phyloP scores from a whole-genome alignment of 805 yeast genomes.

The Saturnispora hagleri region DNA sequence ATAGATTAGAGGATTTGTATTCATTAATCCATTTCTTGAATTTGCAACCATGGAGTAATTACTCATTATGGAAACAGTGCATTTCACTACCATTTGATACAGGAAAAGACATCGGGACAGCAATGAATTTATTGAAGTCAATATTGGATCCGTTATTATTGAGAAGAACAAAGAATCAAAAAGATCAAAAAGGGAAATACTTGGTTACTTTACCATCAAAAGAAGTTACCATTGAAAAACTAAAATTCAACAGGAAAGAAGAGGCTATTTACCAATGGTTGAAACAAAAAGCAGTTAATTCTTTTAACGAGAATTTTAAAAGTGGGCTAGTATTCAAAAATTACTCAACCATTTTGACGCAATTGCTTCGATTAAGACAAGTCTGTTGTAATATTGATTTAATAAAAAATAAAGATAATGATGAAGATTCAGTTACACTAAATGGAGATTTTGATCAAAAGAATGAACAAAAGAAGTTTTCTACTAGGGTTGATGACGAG shows the following conservation, averaged over 20 bases:
- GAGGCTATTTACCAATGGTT: constrained; percentile 57
- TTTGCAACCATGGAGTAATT: constrained; percentile 85
- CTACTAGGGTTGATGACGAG: constrained; percentile 16
- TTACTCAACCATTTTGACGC: constrained; percentile 74
- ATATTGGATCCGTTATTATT: constrained; percentile 75
- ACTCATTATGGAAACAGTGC: constrained; percentile 80
- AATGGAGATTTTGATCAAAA: constrained; percentile 1
- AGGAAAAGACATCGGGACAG: constrained; percentile 55
- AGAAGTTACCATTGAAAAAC: constrained; percentile 57
- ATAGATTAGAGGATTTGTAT: constrained; percentile 77
- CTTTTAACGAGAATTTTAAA: constrained; percentile 50
- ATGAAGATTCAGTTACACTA: constrained; percentile 13
- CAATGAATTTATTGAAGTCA: constrained; percentile 77
- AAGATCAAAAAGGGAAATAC: constrained; percentile 59
- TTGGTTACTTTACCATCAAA: constrained; percentile 72
- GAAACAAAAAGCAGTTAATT: constrained; percentile 52
- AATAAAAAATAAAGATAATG: constrained; percentile 38
- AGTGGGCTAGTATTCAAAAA: constrained; percentile 61
- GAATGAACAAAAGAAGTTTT: constrained; percentile 6
- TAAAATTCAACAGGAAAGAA: constrained; percentile 61
- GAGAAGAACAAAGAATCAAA: constrained; percentile 82
- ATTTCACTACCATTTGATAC: constrained; percentile 72
- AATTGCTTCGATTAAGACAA: constrained; percentile 76
- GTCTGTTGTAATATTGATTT: constrained; percentile 78
- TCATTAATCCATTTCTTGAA: constrained; percentile 65